These are phyloP conservation scores for Crithidia mellificae DNA, from an alignment of 208 protist species.

Conservation along the genomic window DNA sequence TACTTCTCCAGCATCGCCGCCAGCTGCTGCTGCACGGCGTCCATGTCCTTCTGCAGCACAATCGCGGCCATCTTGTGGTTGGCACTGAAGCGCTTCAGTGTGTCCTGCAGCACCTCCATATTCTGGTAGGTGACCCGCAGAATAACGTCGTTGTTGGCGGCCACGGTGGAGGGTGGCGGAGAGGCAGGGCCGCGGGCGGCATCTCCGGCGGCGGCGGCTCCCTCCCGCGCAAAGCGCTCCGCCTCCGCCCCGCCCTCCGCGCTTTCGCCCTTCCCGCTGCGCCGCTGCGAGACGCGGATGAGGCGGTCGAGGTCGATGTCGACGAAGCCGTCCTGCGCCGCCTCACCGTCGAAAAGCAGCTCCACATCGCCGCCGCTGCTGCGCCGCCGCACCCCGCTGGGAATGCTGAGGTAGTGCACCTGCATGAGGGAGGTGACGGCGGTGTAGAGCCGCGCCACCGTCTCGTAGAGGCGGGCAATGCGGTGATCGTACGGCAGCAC, in stretches of 20 bases:
- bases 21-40: slow-evolving; percentile 74
- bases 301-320: slow-evolving; percentile 71
- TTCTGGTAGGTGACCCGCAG: slow-evolving; percentile 67
- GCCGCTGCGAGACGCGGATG: slow-evolving; percentile 36
- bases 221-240: slow-evolving; percentile 13
- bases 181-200: background rate
- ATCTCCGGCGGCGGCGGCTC: background rate
- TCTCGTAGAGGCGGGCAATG: slow-evolving; percentile 71
- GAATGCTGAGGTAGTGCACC: slow-evolving; percentile 82
- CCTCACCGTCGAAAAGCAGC: slow-evolving; percentile 64
- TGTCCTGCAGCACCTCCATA: slow-evolving; percentile 56
- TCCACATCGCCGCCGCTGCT: slow-evolving; percentile 54
- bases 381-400: slow-evolving; percentile 32
- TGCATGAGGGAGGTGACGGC: slow-evolving; percentile 64
- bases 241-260: background rate
- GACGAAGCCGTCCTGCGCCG: slow-evolving; percentile 50
- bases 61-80: slow-evolving; percentile 85
- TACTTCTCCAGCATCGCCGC: slow-evolving; percentile 76
- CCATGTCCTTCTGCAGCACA: slow-evolving; percentile 77
- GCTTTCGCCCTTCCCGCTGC: slow-evolving; percentile 1
- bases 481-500: slow-evolving; percentile 69
- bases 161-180: slow-evolving; percentile 16
- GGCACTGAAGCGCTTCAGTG: slow-evolving; percentile 68
- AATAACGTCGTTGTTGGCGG: slow-evolving; percentile 60
- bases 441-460: slow-evolving; percentile 58